These are phyloP conservation scores for Nicotiana paniculata DNA, from an alignment of 257 asterid species.

Conservation along the genomic window DNA sequence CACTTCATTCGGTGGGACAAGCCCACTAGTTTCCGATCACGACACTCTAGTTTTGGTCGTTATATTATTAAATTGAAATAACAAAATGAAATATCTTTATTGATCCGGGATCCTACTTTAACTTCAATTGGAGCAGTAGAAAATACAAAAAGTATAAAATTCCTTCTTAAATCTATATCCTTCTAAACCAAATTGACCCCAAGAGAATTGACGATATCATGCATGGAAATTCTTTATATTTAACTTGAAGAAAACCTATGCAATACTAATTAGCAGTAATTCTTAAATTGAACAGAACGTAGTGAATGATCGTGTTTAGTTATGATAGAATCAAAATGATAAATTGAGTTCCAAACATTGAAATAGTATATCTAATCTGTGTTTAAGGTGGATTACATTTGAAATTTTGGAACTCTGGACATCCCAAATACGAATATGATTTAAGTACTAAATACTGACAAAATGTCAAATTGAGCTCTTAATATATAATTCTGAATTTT, in stretches of 20 bases:
- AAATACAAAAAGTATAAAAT: too few species aligned
- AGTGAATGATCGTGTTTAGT: too few species aligned
- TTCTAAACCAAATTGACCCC: neutral
- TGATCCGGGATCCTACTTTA: too few species aligned
- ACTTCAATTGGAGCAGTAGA: too few species aligned
- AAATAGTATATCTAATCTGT: too few species aligned
- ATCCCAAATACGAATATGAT: neutral
- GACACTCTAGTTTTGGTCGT: too few species aligned
- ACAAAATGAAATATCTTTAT: too few species aligned
- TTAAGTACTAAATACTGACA: neutral
- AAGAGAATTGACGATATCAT: too few species aligned
- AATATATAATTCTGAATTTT: neutral
- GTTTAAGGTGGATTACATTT: neutral
- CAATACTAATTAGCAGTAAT: neutral
- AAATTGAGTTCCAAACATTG: too few species aligned
- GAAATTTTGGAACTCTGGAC: neutral
- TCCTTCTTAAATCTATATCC: neutral
- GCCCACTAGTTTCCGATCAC: too few species aligned
- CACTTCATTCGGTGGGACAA: too few species aligned
- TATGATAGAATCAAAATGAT: neutral
- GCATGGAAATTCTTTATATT: neutral
- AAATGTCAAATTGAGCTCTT: neutral
- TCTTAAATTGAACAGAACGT: neutral
- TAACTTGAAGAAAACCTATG: neutral
- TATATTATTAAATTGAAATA: too few species aligned